Base-by-base conservation (phyloP, 139 green algal genomes). In the Micractinium conductrix region DNA sequence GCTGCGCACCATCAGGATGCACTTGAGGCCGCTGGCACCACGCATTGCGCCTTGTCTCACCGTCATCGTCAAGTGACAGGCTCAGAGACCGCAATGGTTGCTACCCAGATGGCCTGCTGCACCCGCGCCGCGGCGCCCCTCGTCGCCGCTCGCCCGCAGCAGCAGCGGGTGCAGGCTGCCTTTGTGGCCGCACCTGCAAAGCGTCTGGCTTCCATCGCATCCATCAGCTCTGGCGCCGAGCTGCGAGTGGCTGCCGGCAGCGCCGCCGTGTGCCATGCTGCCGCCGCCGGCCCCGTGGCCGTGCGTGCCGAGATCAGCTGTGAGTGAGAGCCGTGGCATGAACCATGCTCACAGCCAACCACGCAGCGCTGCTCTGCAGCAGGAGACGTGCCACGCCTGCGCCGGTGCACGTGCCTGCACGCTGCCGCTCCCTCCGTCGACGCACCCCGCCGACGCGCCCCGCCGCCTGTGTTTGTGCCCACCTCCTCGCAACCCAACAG, bases 221-320 rank as follows among this genome's bases (percentile, higher is more conserved):
- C 60, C 78, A 83, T 83, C 62, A 60, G 78, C 78, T 42, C 42
- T 17, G 63, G 43, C 17, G 44, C 42, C 78, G 63, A 43, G 42
- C 60, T 83, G 60, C n/a, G 30, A 12, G 30, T 62, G n/a, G 62
- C 62, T 30, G 43, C 78, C 53, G 43, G 62, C 40, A 5, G 6
- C 65, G 60, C 78, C 4, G 30, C 30, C n/a, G 48, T 35, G 70
- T 53, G 44, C 84, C n/a, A 17, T 63, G 33, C 30, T 63, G 33
- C 60, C 76, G 72, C 72, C 63, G 62, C 76, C 33, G 44, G 65
- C 33, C 65, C 76, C 35, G 63, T 79, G 37, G 37, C 43, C 6
- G 62, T 81, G 28, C 69, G 58, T 45, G 78, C 75, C 55, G 78
- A 87, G 78, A 83, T 83, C 62, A 83, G 62, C 62, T 83, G 76